Percentiles rank a stretch among this genome's conserved stretches.
phyloP scores from a whole-genome alignment of 169 alveolate genomes.

The Eimeria sp. region DNA sequence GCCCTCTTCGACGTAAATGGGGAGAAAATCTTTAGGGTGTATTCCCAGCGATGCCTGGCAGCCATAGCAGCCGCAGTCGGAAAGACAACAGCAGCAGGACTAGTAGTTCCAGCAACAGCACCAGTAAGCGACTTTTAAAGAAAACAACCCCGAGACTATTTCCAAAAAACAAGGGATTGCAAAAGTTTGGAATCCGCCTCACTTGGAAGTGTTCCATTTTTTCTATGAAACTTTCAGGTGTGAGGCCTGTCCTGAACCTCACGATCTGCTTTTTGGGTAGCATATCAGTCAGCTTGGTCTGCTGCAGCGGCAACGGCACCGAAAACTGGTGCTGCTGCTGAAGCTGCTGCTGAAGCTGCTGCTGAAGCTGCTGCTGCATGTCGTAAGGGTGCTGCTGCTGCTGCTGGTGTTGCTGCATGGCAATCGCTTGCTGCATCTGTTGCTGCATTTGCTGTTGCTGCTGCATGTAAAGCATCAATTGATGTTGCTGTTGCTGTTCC shows the following conservation, averaged over 20 bases:
- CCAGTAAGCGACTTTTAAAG: neutral
- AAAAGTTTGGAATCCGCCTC: neutral
- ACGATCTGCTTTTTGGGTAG: slow-evolving; percentile 55
- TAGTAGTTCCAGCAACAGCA: neutral
- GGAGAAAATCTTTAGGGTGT: slow-evolving; percentile 78
- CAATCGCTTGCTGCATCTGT: slow-evolving; percentile 4
- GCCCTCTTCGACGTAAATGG: slow-evolving; percentile 73
- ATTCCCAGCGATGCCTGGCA: slow-evolving; percentile 77
- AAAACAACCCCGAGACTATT: neutral
- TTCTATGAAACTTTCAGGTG: slow-evolving; percentile 79
- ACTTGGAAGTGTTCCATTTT: slow-evolving; percentile 79
- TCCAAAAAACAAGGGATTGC: neutral
- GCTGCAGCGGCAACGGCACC: slow-evolving; percentile 22
- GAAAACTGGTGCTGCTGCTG: slow-evolving; percentile 17
- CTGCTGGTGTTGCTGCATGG: slow-evolving; percentile 31
- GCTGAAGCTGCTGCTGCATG: slow-evolving; percentile 25
- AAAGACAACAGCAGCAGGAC: neutral
- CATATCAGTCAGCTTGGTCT: slow-evolving; percentile 58
- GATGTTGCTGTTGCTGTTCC: slow-evolving; percentile 45
- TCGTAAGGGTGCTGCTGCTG: slow-evolving; percentile 13
- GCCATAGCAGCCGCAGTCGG: neutral
- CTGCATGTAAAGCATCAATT: slow-evolving; percentile 10
- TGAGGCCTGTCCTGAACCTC: slow-evolving; percentile 74
- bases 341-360: slow-evolving; percentile 41
- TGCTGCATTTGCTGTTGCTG: slow-evolving; percentile 48